Base-by-base conservation (phyloP, 768 basidiomycete genomes). In the Rhizopogon vulgaris region DNA sequence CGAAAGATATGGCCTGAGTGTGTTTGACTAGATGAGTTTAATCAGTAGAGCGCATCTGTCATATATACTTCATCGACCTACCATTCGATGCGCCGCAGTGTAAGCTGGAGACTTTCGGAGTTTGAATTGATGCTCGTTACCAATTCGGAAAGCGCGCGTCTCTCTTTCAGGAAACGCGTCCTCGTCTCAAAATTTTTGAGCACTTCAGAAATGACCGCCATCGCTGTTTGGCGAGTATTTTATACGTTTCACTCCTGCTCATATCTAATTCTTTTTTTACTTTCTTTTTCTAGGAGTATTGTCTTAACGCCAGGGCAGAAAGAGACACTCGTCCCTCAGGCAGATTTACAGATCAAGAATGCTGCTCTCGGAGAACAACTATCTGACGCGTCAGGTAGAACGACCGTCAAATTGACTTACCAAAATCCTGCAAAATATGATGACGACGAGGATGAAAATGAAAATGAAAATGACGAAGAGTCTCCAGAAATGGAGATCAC, bases 1-100 rank as follows among this genome's bases (percentile, higher is more conserved):
- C 22, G 91, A 88, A 49, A 99, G 86, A 71, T 99, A 98, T 3
- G 95, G 94, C 64, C 95, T 80, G 41, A 98, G 78, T 6, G 90
- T 88, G 76, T 97, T 96, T 1, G 95, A 95, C 95, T 98, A 60
- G 37, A 51, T 48, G 38, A 53, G 57, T 55, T 53, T 58, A 52
- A 41, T 25, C 12, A 52, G 41, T 41, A 37, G 49, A 25, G 40
- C 30, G n/a, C 58, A 45, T 38, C 11, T 14, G 47, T 38, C 15
- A 32, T 15, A 32, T 15, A 24, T 11, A n/a, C n/a, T 34, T 30
- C 43, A 49, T 53, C 36, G 51, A 62, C 80, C 70, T 67, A 83
- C 83, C 83, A 84, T 84, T 53, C 55, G 41, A 52, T 17, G 37
- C 17, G 32, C 17, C 18, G 48, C 32, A 40, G 41, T 42, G 38